phyloP scores from a whole-genome alignment of 2,329 filamentous ascomycete genomes.

The Hymenoscyphus albidus region DNA sequence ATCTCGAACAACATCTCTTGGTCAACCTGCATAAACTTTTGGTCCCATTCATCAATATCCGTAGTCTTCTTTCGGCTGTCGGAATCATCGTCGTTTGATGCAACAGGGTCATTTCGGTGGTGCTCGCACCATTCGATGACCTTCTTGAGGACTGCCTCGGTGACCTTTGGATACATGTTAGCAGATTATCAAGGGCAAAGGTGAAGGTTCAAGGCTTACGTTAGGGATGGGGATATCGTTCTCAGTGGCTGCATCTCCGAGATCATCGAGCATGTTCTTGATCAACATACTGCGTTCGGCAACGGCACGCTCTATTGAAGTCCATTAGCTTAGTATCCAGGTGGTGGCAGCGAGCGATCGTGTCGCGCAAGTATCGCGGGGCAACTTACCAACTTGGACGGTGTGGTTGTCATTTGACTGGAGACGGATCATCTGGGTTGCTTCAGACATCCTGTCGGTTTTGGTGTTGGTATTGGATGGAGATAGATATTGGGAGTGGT shows the following conservation, averaged over 20 bases:
- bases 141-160: slow-evolving; percentile 89
- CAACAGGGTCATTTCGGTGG: slow-evolving; percentile 84
- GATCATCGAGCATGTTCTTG: slow-evolving; percentile 97
- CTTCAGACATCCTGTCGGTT: slow-evolving; percentile 35
- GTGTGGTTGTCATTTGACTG: slow-evolving; percentile 47
- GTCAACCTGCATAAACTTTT: slow-evolving; percentile 99
- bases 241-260: slow-evolving; percentile 60
- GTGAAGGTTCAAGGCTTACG: slow-evolving; percentile 41
- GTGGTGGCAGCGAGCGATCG: not conserved
- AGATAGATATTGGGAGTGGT: not conserved
- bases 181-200: slow-evolving; percentile 8
- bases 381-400: slow-evolving; percentile 46
- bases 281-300: slow-evolving; percentile 91
- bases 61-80: slow-evolving; percentile 97
- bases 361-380: slow-evolving; percentile 15
- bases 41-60: slow-evolving; percentile 99
- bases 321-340: slow-evolving; percentile 16
- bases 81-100: slow-evolving; percentile 79
- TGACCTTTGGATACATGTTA: slow-evolving; percentile 55
- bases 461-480: not conserved
- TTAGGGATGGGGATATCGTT: slow-evolving; percentile 76
- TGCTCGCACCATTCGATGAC: slow-evolving; percentile 98
- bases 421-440: slow-evolving; percentile 40
- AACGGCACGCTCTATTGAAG: slow-evolving; percentile 65
- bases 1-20: slow-evolving; percentile 99